A percentile compares a stretch with the other conserved stretches of the same genome.
Conservation (phyloP, 2,329 filamentous ascomycete species). For the Juglanconis juglandina region DNA sequence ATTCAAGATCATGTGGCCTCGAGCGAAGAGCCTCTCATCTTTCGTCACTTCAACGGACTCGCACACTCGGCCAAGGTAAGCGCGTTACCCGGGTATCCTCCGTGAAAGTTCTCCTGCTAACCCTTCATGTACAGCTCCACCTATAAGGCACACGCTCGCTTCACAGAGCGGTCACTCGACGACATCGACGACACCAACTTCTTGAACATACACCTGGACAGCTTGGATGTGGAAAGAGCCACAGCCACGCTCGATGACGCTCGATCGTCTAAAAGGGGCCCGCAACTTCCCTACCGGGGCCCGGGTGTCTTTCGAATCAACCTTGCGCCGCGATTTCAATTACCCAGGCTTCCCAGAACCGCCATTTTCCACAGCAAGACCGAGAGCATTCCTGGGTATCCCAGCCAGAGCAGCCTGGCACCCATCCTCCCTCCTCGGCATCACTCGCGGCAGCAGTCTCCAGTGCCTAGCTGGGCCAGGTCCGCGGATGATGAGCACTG, state of each 20-base stretch:
- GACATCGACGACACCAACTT: constrained; percentile 1
- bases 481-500: background rate
- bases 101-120: background rate
- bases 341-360: background rate
- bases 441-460: background rate
- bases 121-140: background rate
- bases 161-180: background rate
- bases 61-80: background rate
- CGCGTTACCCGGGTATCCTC: background rate
- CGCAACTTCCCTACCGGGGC: constrained; percentile 8
- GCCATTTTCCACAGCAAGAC: background rate
- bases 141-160: background rate
- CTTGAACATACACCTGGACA: constrained; percentile 11
- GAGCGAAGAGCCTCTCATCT: background rate
- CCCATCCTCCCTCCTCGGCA: constrained; percentile 1
- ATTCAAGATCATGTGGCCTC: constrained; percentile 5
- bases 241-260: constrained; percentile 8
- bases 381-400: background rate
- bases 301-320: constrained; percentile 19
- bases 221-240: constrained; percentile 13
- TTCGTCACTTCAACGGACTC: background rate
- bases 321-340: constrained; percentile 1
- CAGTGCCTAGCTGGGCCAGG: background rate
- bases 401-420: background rate
- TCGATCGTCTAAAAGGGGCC: background rate